Base-by-base conservation (phyloP, 306 rosid genomes). In the Lotus japonicus region DNA sequence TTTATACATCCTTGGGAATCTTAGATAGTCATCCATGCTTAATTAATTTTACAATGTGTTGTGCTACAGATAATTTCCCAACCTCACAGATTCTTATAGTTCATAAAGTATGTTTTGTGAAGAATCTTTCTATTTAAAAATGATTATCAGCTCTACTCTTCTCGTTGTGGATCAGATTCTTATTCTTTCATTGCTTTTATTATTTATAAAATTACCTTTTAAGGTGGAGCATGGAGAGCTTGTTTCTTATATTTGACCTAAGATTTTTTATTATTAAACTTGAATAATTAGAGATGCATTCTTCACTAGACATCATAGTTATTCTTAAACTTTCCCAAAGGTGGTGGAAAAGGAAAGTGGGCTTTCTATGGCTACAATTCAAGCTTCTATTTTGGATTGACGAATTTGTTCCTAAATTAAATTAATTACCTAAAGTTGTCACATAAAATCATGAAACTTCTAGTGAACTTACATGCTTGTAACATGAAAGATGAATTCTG, bases 71-170 rank as follows among this genome's bases (percentile, higher is more conserved):
- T 57, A 54, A 26, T 65, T 56, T 18, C 58, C 73, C 72, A 46
- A 36, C 68, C 70, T 31, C 42, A 35, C 11, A 26, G 70, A 79
- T 76, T 76, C 71, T 81, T 35, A 15, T 48, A 43, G 42, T 68
- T 77, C 64, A 43, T 55, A 71, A 75, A 77, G 72, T 68, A 26
- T 72, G 44, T 39, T 77, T 56, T 48, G 41, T 56, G 49, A 48
- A 68, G 82, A 73, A 73, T 73, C 66, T 45, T 46, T 43, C 68
- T 44, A 53, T 79, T 66, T 68, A 44, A 48, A 54, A 67, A 23
- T 41, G 19, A 50, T 53, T 54, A 42, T 57, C 9, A 69, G 15
- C 42, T n/a, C n/a, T n/a, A n/a, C n/a, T n/a, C n/a, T n/a, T n/a
- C n/a, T n/a, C n/a, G n/a, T n/a, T n/a, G n/a, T n/a, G n/a, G n/a